Evolutionary conservation across 306 rosid species (phyloP).

Genomic region (Acacia crassicarpa): DNA sequence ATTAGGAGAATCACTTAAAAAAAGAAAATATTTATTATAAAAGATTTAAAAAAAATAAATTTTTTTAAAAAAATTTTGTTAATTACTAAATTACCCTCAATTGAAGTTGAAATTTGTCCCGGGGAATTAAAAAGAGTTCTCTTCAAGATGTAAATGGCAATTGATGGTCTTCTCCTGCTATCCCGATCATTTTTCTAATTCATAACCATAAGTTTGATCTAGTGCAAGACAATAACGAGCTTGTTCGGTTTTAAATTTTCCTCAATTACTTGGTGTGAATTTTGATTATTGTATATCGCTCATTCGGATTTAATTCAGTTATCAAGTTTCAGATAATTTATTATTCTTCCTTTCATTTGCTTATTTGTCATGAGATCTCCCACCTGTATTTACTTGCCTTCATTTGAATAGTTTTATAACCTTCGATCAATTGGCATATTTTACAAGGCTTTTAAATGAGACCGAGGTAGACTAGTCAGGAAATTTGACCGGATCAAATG

Average conservation of each 20-base stretch:
- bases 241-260: slow-evolving; percentile 20
- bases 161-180: slow-evolving; percentile 36
- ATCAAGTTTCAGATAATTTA: background rate
- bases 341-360: background rate
- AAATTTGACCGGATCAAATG: too few relatives aligned
- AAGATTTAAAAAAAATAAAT: too few relatives aligned
- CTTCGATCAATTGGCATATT: background rate
- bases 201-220: slow-evolving; percentile 23
- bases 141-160: too few relatives aligned
- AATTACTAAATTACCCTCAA: too few relatives aligned
- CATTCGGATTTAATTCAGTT: slow-evolving; percentile 1
- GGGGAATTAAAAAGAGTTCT: too few relatives aligned
- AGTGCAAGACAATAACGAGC: slow-evolving; percentile 21
- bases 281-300: slow-evolving; percentile 34
- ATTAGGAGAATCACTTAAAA: too few relatives aligned
- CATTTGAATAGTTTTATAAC: slow-evolving; percentile 13
- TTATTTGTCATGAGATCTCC: slow-evolving; percentile 26
- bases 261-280: slow-evolving; percentile 12
- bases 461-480: background rate
- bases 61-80: too few relatives aligned
- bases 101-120: too few relatives aligned
- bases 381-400: slow-evolving; percentile 1
- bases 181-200: slow-evolving; percentile 21
- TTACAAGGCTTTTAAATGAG: slow-evolving; percentile 16
- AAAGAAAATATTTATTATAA: too few relatives aligned